phyloP scores from a whole-genome alignment of 805 yeast genomes.

The Pichia nakasei region DNA sequence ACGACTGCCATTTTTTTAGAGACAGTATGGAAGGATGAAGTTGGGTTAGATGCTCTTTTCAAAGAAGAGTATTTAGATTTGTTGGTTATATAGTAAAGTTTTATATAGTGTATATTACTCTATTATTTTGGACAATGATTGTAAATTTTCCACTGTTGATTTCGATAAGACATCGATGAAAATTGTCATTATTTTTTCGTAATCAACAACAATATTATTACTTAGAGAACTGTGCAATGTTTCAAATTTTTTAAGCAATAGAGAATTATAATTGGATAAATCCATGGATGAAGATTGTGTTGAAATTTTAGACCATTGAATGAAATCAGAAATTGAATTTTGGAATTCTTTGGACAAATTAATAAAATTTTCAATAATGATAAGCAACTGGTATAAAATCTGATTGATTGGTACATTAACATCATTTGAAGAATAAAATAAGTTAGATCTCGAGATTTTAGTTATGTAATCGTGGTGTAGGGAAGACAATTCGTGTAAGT shows the following conservation, averaged over 20 bases:
- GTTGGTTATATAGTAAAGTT: constrained; percentile 1
- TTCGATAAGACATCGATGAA: constrained; percentile 42
- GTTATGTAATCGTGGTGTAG: constrained; percentile 28
- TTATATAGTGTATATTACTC: background rate
- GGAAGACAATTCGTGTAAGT: constrained; percentile 41
- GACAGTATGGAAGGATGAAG: constrained; percentile 12
- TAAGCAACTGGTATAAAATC: constrained; percentile 5
- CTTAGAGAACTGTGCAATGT: constrained; percentile 34
- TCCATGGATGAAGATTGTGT: constrained; percentile 9
- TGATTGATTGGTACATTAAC: constrained; percentile 1
- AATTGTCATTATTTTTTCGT: constrained; percentile 29
- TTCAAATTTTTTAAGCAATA: constrained; percentile 22
- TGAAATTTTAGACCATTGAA: background rate
- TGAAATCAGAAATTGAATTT: constrained; percentile 3
- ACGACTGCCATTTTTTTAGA: constrained; percentile 9
- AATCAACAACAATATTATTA: constrained; percentile 32
- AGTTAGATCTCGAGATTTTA: constrained; percentile 24
- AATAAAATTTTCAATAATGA: constrained; percentile 32
- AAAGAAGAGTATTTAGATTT: constrained; percentile 6
- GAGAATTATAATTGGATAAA: constrained; percentile 18
- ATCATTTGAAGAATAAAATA: constrained; percentile 19
- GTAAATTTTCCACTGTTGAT: constrained; percentile 40
- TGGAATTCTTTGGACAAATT: constrained; percentile 26
- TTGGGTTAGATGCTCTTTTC: constrained; percentile 7
- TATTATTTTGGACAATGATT: constrained; percentile 32